Evolutionary conservation across 176 grass and related monocot species (phyloP), one percentile per base, ranked within the genome.

Genomic region (Aegilops bicornis): DNA sequence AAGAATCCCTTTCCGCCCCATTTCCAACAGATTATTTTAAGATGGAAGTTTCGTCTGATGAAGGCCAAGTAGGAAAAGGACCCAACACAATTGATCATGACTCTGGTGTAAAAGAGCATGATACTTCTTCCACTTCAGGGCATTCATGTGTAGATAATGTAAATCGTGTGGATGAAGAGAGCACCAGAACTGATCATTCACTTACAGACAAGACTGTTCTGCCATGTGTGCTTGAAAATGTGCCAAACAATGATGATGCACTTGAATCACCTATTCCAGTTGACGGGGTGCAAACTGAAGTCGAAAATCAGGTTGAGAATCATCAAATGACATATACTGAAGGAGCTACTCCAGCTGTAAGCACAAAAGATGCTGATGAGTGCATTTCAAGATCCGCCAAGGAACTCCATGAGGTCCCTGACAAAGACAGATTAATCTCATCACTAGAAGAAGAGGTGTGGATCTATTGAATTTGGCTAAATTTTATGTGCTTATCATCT

Each of bases 361-460:
- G 67, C 22, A 36, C 67, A 87, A 69, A 87, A 76, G 69, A 91
- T 84, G 69, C 23, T 76, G 78, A 77, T 25, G 52, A 56, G 54
- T 69, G 61, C 84, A 48, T 62, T 76, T 84, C 81, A 70, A 85
- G 61, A 52, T 87, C 76, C 84, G 68, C 68, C 69, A 81, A 84
- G 39, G 70, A 66, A 80, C 81, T 45, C 32, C 27, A 64, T 80
- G 72, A 89, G 16, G 79, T 75, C 81, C 31, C 77, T 88, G 84
- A 88, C 82, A 94, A 94, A 86, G 93, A 95, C 5, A 82, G 86
- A 59, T 62, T 82, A 61, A 94, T 92, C 33, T 88, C 83, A 74
- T 90, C 78, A 74, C 80, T 98, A 70, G 87, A 96, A 86, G 92
- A 94, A 87, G 94, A 98, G 97, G 97, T 98, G 80, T 66, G 82